Conservation (phyloP, 2,329 filamentous ascomycete genomes). For the Claviceps humidiphila region DNA sequence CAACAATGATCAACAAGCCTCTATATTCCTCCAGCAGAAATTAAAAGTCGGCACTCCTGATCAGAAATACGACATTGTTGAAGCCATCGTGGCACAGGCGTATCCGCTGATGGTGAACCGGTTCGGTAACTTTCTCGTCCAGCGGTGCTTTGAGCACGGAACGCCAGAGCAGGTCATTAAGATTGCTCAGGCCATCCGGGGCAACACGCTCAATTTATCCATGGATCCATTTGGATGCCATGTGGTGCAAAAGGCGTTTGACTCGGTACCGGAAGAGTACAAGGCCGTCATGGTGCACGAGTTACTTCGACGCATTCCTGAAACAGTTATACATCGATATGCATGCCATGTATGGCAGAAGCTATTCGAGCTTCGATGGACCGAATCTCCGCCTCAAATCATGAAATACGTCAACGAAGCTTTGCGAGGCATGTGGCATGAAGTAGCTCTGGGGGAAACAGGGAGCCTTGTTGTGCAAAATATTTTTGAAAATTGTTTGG, state of each 20-base stretch:
- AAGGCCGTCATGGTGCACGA: constrained; percentile 99
- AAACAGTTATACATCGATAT: constrained; percentile 97
- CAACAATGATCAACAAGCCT: constrained; percentile 98
- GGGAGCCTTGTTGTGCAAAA: constrained; percentile 97
- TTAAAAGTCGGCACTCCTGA: constrained; percentile 90
- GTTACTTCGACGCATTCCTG: constrained; percentile 82
- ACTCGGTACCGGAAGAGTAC: constrained; percentile 93
- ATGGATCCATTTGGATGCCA: constrained; percentile 99
- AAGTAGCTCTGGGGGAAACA: constrained; percentile 92
- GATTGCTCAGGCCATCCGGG: constrained; percentile 87
- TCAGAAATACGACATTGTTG: constrained; percentile 94
- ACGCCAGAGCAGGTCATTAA: constrained; percentile 87
- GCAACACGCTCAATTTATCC: constrained; percentile 83
- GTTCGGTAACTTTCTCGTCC: constrained; percentile 96
- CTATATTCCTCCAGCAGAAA: constrained; percentile 97
- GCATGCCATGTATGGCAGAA: constrained; percentile 99
- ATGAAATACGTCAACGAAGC: constrained; percentile 98
- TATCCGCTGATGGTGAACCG: constrained; percentile 97
- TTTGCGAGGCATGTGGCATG: constrained; percentile 93
- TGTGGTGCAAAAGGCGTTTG: constrained; percentile 96
- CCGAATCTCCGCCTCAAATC: constrained; percentile 85
- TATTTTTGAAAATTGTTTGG: constrained; percentile 97
- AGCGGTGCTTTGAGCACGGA: constrained; percentile 97
- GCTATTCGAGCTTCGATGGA: constrained; percentile 95
- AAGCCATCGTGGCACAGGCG: constrained; percentile 87